Percentiles rank a stretch among this genome's conserved stretches.
Evolutionary conservation across 441 rosid genomes (phyloP).

Genomic region (Francoa sonchifolia): DNA sequence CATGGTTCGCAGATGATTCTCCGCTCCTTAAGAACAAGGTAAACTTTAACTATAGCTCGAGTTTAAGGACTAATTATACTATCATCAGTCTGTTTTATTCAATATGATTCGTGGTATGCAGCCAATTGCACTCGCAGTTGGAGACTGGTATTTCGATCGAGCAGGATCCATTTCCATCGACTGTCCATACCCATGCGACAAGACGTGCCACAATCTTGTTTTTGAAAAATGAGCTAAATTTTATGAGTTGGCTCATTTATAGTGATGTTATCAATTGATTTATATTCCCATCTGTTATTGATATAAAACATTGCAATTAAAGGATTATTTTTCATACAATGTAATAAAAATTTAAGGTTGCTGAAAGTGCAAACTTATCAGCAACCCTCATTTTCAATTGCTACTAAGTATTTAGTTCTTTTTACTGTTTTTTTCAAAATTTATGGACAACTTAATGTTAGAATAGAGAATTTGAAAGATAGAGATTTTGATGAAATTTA

Average conservation of each 20-base stretch:
- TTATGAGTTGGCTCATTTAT: not conserved
- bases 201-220: constrained; percentile 5
- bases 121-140: constrained; percentile 91
- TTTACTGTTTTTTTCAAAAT: no score
- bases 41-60: not conserved
- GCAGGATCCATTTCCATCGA: constrained; percentile 51
- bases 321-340: no score
- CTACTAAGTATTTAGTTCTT: no score
- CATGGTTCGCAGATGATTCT: constrained; percentile 88
- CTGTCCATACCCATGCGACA: constrained; percentile 30
- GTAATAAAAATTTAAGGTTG: no score
- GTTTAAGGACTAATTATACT: not conserved
- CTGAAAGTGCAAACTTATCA: no score
- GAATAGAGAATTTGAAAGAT: no score
- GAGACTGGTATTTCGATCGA: constrained; percentile 91
- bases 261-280: no score
- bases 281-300: no score
- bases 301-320: no score
- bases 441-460: no score
- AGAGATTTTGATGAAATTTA: no score
- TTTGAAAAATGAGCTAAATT: not conserved
- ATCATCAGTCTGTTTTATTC: not conserved
- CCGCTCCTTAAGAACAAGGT: constrained; percentile 75
- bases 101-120: constrained; percentile 20
- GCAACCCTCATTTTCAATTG: no score